Base-by-base conservation (phyloP, 352 stramenopile genomes). In the Globisporangium ultimum region DNA sequence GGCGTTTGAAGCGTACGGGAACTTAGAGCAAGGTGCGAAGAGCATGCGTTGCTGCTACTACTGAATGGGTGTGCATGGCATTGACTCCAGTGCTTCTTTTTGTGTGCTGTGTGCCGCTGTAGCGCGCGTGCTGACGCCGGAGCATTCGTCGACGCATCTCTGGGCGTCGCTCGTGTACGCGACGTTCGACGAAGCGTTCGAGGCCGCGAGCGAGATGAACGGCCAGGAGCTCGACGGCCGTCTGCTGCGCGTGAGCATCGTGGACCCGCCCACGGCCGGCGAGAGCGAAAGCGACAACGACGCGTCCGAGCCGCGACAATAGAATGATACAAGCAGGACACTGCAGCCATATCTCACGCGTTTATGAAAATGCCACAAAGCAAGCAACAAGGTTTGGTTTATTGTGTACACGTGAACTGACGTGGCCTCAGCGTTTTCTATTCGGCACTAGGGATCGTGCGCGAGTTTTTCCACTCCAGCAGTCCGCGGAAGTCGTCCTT, bases 391-490 rank as follows among this genome's bases (percentile, higher is more conserved):
- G 28, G 28, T 36, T 5, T 10, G 28, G 28, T 36, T 11, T 36
- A 36, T 36, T 36, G 28, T 10, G 28, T 36, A 36, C 28, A 36
- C 8, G 28, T 10, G 28, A 1, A 10, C 7, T 36, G 24, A 32
- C 24, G 24, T 32, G 24, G 10, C 46, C 6, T 4, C 2, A 4
- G 22, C 46, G 12, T 18, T 52, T 22, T 52, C 24, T 52, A 88
- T 21, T 88, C 77, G 1, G 55, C 59, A 5, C 71, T 79, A 2
- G 77, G 80, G 7, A 92, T 57, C 13, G 73, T 78, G 21, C 80
- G 76, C 8, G 79, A 78, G 64, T 86, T 91, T 57, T 93, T 95
- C 82, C 86, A 93, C 28, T 86, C 74, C 9, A 95, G 62, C 13
- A 93, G 55, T 0, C 80, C 77, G 15, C 80, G 67, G 41, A 93